Conservation (phyloP, 306 rosid genomes). For the Trifolium fragiferum region DNA sequence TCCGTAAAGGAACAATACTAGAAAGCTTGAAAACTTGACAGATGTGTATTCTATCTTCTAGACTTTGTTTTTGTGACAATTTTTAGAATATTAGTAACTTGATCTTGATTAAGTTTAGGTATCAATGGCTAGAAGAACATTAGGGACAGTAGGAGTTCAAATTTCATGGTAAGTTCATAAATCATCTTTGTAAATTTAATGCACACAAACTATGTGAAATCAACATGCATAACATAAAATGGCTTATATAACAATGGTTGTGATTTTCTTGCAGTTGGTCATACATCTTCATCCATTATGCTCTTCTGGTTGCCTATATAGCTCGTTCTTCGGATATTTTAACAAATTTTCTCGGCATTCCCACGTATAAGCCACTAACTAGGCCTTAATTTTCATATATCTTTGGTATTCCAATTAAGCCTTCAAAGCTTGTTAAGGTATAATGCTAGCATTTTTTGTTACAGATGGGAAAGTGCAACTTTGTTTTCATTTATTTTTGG, state of each 20-base stretch:
- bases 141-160: conserved; percentile 78
- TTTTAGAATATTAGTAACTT: conserved; percentile 29
- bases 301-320: conserved; percentile 76
- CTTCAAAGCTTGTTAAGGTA: conserved; percentile 45
- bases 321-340: conserved; percentile 81
- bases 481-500: conserved; percentile 73
- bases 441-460: conserved; percentile 58
- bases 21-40: neutral
- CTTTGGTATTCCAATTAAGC: conserved; percentile 34
- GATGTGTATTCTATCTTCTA: conserved; percentile 4
- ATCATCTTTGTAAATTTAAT: neutral
- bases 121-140: conserved; percentile 83
- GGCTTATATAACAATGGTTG: neutral
- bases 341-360: conserved; percentile 73
- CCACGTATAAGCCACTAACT: conserved; percentile 52
- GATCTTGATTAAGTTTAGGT: conserved; percentile 56
- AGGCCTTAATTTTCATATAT: conserved; percentile 5
- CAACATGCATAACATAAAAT: neutral
- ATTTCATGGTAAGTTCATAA: conserved; percentile 64
- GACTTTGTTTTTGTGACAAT: conserved; percentile 14
- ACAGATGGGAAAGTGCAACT: conserved; percentile 90
- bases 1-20: neutral
- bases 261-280: conserved; percentile 79
- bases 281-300: conserved; percentile 80
- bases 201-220: neutral